phyloP scores from a whole-genome alignment of 352 stramenopile species.

The Phytophthora sojae region DNA sequence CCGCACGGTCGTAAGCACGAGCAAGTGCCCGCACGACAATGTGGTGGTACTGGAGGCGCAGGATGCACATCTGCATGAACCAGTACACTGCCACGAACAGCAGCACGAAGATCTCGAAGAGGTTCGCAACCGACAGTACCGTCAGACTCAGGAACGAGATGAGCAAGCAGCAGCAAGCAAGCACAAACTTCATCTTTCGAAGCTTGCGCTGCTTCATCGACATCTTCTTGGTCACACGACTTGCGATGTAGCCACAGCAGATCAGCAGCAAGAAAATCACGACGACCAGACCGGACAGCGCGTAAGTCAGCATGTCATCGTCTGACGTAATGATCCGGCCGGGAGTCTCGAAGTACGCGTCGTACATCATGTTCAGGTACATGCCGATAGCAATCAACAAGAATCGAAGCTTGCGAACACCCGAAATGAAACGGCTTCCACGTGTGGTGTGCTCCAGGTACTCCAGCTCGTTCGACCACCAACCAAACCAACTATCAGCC shows the following conservation, averaged over 20 bases:
- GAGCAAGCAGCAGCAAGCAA: slow-evolving; percentile 75
- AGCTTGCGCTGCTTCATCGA: slow-evolving; percentile 91
- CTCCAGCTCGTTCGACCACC: slow-evolving; percentile 85
- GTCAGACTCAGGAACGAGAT: slow-evolving; percentile 76
- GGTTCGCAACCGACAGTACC: slow-evolving; percentile 71
- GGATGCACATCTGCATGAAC: slow-evolving; percentile 87
- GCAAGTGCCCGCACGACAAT: slow-evolving; percentile 84
- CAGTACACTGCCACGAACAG: slow-evolving; percentile 83
- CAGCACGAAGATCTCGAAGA: slow-evolving; percentile 79
- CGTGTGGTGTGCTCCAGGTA: slow-evolving; percentile 85
- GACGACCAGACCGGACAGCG: slow-evolving; percentile 67
- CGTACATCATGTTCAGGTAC: slow-evolving; percentile 86
- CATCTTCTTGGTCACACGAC: slow-evolving; percentile 90
- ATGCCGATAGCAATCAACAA: slow-evolving; percentile 73
- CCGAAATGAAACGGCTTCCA: slow-evolving; percentile 66
- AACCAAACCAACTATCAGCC: slow-evolving; percentile 88
- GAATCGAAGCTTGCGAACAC: slow-evolving; percentile 87
- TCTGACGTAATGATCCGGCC: slow-evolving; percentile 62
- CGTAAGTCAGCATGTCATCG: slow-evolving; percentile 69
- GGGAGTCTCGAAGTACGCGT: slow-evolving; percentile 76
- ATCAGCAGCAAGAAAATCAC: slow-evolving; percentile 78
- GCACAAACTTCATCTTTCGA: slow-evolving; percentile 89
- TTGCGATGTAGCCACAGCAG: slow-evolving; percentile 86
- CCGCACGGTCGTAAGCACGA: slow-evolving; percentile 74
- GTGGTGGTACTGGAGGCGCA: slow-evolving; percentile 86